Evolutionary conservation across 768 basidiomycete genomes (phyloP).

Genomic region (Kwoniella mangroviensis): DNA sequence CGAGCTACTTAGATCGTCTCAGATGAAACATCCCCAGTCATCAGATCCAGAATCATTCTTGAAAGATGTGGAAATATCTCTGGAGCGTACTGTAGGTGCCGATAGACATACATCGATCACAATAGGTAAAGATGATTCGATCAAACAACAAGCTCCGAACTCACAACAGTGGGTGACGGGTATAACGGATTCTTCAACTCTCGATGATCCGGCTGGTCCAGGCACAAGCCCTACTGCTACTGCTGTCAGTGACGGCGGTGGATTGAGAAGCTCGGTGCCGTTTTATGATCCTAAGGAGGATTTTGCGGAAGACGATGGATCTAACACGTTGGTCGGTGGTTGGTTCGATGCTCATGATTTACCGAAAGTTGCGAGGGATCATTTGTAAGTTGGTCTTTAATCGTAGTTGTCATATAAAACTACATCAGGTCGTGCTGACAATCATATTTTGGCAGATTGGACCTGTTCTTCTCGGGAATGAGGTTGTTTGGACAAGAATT

Average conservation of each 20-base stretch:
- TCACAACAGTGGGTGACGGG: constrained; percentile 24
- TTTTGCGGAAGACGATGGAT: constrained; percentile 20
- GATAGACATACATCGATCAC: neutral
- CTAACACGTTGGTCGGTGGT: constrained; percentile 39
- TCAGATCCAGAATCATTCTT: neutral
- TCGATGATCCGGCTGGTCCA: constrained; percentile 10
- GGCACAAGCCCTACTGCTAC: neutral
- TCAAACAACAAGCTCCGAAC: neutral
- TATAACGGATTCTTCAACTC: constrained; percentile 12
- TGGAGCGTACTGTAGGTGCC: neutral
- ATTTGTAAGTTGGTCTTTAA: constrained; percentile 36
- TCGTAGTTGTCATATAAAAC: no score
- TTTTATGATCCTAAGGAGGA: neutral
- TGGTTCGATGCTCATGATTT: constrained; percentile 53
- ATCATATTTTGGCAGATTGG: constrained; percentile 28
- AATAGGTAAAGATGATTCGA: neutral
- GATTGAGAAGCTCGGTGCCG: neutral
- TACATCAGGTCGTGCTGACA: neutral
- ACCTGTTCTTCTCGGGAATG: constrained; percentile 47
- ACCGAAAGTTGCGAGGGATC: constrained; percentile 48
- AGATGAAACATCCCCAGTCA: neutral
- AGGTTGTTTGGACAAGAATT: constrained; percentile 43
- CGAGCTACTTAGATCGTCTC: neutral
- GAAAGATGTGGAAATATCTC: neutral
- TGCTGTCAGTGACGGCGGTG: neutral